A percentile compares a stretch with the other conserved stretches of the same genome.
Conservation (phyloP, 2,329 filamentous ascomycete genomes). For the Trichoderma sp. region DNA sequence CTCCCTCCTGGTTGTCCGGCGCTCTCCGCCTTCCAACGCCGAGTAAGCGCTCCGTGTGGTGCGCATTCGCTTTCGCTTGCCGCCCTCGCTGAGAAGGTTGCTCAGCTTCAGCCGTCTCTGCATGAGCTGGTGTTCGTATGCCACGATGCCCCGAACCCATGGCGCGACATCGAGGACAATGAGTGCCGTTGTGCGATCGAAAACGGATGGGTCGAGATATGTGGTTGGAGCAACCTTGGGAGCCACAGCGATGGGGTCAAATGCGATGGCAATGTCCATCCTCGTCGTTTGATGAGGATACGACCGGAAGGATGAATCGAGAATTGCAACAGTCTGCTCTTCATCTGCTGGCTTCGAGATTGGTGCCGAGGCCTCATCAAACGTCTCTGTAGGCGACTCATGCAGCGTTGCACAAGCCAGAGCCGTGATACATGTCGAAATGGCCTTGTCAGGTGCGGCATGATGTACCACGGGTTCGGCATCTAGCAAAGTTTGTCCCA, state of each 20-base stretch:
- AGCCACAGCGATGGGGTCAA: slow-evolving; percentile 57
- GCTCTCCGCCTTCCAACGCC: slow-evolving; percentile 71
- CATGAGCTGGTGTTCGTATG: slow-evolving; percentile 70
- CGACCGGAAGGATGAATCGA: slow-evolving; percentile 40
- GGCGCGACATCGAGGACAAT: slow-evolving; percentile 80
- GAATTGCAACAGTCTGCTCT: slow-evolving; percentile 32
- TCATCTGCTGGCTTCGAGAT: slow-evolving; percentile 35
- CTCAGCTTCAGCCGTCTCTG: slow-evolving; percentile 63
- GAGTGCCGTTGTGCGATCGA: slow-evolving; percentile 67
- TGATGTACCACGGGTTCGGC: slow-evolving; percentile 38
- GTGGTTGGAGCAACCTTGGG: slow-evolving; percentile 40
- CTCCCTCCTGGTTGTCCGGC: slow-evolving; percentile 65
- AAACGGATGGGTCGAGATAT: slow-evolving; percentile 66
- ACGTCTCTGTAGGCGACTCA: not conserved
- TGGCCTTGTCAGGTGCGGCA: slow-evolving; percentile 26
- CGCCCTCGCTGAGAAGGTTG: slow-evolving; percentile 60
- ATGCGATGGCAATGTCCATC: slow-evolving; percentile 56
- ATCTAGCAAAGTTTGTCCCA: slow-evolving; percentile 50
- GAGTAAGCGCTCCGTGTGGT: slow-evolving; percentile 74
- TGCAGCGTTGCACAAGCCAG: slow-evolving; percentile 19
- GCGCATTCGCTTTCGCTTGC: slow-evolving; percentile 53
- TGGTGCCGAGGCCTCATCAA: not conserved
- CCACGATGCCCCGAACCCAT: slow-evolving; percentile 81
- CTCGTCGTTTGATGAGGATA: slow-evolving; percentile 40
- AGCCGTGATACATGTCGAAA: slow-evolving; percentile 33